A percentile compares a stretch with the other conserved stretches of the same genome.
These are phyloP conservation scores for Grosmannia clavigera DNA, from an alignment of 2,329 filamentous ascomycete species.

Conservation along the genomic window DNA sequence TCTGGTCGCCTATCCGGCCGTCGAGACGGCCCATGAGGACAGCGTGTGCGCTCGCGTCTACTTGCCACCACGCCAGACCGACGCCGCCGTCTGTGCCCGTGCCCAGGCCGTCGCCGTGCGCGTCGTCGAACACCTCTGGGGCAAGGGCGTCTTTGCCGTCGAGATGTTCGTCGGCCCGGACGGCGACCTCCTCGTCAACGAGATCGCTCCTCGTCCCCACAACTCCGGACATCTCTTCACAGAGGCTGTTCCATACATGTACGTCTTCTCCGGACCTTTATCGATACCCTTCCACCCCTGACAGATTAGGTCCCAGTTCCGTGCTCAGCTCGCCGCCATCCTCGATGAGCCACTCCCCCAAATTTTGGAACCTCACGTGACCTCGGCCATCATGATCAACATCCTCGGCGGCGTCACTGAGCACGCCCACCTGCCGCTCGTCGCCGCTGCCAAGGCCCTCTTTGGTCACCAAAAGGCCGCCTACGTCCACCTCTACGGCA, in stretches of 20 bases:
- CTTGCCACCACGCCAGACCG: constrained; percentile 64
- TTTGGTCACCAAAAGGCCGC: constrained; percentile 34
- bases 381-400: constrained; percentile 65
- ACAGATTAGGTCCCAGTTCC: constrained; percentile 58
- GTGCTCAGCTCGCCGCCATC: constrained; percentile 78
- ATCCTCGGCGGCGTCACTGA: constrained; percentile 57
- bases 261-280: not conserved
- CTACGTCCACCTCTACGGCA: constrained; percentile 81
- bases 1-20: constrained; percentile 67
- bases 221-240: constrained; percentile 96
- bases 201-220: constrained; percentile 70
- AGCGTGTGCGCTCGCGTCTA: constrained; percentile 81
- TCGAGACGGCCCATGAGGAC: constrained; percentile 92
- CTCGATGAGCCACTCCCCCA: constrained; percentile 49
- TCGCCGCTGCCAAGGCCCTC: constrained; percentile 31
- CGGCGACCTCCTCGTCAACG: constrained; percentile 63
- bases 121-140: constrained; percentile 69
- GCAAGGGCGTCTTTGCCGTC: constrained; percentile 88
- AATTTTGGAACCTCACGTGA: constrained; percentile 45
- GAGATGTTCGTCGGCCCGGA: constrained; percentile 84
- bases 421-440: constrained; percentile 46
- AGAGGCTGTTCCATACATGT: constrained; percentile 67
- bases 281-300: not conserved
- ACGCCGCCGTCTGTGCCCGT: constrained; percentile 43
- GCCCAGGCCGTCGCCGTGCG: constrained; percentile 68